Conservation (phyloP, 1,284 basidiomycete species). For the Fomes fomentarius region DNA sequence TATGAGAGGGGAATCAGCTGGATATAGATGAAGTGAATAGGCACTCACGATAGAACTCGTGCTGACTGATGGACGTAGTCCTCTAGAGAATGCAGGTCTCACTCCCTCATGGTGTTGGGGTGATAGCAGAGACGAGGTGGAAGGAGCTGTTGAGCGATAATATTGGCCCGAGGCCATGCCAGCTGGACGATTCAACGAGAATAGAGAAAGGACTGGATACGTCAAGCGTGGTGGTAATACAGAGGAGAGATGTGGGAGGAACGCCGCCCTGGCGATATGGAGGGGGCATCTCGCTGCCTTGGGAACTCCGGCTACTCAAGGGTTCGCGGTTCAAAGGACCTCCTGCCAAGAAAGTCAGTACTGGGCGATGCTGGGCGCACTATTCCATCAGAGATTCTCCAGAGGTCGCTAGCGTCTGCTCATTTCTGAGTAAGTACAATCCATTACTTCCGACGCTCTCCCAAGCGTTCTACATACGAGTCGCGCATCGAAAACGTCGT, state of each 20-base stretch:
- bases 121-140: conserved; percentile 2
- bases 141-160: neutral
- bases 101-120: neutral
- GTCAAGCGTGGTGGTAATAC: conserved; percentile 1
- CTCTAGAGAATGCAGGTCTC: conserved; percentile 1
- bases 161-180: conserved; percentile 6
- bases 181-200: conserved; percentile 1
- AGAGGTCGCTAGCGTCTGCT: neutral
- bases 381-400: neutral
- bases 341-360: neutral
- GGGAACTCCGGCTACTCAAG: conserved; percentile 1
- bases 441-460: no score
- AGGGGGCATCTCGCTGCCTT: neutral
- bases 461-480: no score
- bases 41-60: conserved; percentile 6
- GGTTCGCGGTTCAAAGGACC: neutral
- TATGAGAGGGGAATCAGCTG: neutral
- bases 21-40: neutral
- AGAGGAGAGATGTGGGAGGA: neutral
- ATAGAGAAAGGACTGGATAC: conserved; percentile 4
- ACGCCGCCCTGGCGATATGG: no score
- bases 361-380: neutral
- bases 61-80: conserved; percentile 4
- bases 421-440: no score
- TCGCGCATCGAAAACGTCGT: no score